These are phyloP conservation scores for Oryza longistaminata DNA, from an alignment of 176 grass and related monocot species.

Conservation along the genomic window DNA sequence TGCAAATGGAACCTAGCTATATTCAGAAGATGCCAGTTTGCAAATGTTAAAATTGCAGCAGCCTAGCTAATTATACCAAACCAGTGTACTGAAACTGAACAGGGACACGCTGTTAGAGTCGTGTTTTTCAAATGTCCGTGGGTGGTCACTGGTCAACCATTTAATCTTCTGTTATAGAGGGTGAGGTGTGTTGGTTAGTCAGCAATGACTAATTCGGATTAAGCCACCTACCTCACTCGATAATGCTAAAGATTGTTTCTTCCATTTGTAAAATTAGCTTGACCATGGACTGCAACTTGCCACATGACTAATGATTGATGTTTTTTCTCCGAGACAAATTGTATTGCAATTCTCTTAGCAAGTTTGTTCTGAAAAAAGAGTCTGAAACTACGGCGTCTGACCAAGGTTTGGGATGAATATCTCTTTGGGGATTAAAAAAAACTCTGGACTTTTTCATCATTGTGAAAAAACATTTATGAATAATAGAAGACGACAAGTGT, in stretches of 20 bases:
- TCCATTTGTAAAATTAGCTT: slow-evolving; percentile 22
- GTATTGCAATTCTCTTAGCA: background rate
- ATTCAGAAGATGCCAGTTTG: slow-evolving; percentile 13
- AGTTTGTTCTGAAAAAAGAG: background rate
- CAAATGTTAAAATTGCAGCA: slow-evolving; percentile 21
- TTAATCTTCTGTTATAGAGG: background rate
- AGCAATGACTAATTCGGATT: slow-evolving; percentile 29
- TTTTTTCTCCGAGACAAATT: background rate
- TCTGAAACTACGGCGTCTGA: slow-evolving; percentile 3
- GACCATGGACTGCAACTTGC: slow-evolving; percentile 11
- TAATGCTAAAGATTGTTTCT: slow-evolving; percentile 16
- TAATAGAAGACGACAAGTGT: background rate
- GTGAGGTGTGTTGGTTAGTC: slow-evolving; percentile 9
- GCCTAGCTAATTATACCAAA: background rate
- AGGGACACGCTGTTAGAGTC: background rate
- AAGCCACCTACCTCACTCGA: slow-evolving; percentile 17
- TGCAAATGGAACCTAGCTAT: slow-evolving; percentile 29
- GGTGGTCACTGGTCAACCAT: slow-evolving; percentile 22
- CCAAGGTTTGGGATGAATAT: background rate
- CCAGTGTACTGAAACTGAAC: background rate
- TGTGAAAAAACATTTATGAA: background rate
- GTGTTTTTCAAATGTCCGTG: slow-evolving; percentile 11
- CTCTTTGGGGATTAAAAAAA: background rate
- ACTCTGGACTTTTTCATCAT: background rate
- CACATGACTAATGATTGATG: background rate